Percentiles rank a stretch among this genome's conserved stretches.
Conservation (phyloP, 2,329 filamentous ascomycete genomes). For the Ceratocystis ficicola region DNA sequence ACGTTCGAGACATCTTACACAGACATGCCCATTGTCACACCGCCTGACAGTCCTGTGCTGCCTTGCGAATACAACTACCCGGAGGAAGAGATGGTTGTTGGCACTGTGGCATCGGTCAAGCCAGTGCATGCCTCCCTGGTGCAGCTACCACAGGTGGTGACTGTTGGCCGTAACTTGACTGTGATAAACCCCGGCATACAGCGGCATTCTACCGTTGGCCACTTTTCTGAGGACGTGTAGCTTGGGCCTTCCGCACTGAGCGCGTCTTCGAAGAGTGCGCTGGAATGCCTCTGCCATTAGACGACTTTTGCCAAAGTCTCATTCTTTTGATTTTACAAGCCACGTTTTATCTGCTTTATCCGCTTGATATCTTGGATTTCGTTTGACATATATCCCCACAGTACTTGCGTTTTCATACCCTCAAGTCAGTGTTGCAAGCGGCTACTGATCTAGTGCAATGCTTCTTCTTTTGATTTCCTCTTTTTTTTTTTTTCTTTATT, state of each 20-base stretch:
- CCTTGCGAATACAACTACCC: slow-evolving; percentile 1
- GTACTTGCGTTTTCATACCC: slow-evolving; percentile 13
- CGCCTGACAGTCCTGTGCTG: slow-evolving; percentile 11
- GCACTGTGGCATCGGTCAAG: not conserved
- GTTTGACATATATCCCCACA: slow-evolving; percentile 16
- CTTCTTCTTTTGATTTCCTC: not conserved
- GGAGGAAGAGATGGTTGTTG: not conserved
- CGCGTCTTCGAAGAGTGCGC: too few relatives aligned
- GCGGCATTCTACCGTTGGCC: slow-evolving; percentile 19
- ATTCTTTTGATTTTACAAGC: slow-evolving; percentile 13
- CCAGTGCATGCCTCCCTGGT: not conserved
- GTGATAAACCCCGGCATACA: slow-evolving; percentile 18
- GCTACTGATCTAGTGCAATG: not conserved
- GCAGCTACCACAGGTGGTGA: slow-evolving; percentile 16
- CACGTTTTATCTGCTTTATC: not conserved
- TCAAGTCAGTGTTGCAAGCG: not conserved
- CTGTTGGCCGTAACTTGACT: slow-evolving; percentile 19
- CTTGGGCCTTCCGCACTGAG: not conserved
- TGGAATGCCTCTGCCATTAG: too few relatives aligned
- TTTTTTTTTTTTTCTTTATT: not conserved
- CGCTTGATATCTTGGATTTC: slow-evolving; percentile 9
- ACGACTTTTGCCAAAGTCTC: not conserved
- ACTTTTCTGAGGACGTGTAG: slow-evolving; percentile 22
- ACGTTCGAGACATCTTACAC: slow-evolving; percentile 5
- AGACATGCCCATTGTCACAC: slow-evolving; percentile 4